Evolutionary conservation across 768 basidiomycete genomes (phyloP), one percentile per base, ranked within the genome.

Genomic region (Lactifluus hygrophoroides): DNA sequence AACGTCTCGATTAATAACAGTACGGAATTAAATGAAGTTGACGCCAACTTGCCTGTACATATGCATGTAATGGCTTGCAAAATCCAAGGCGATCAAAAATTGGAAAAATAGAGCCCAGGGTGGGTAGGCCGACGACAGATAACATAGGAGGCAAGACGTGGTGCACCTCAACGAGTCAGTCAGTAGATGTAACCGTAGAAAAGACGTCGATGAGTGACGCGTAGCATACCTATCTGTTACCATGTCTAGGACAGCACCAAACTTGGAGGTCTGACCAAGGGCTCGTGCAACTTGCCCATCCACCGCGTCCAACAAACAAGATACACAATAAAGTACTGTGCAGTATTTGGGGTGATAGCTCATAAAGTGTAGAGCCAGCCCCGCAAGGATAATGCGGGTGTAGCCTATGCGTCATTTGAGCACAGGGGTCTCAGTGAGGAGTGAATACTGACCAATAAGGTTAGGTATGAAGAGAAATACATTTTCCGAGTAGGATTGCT

Each of bases 21-120:
- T 37, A 11, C 30, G 27, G n/a, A n/a, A n/a, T n/a, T n/a, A n/a
- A 21, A 7, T 25, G 38, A 17, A n/a, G n/a, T n/a, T 43, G 14
- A 43, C 14, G 46, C 16, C 54, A 5, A 37, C 80, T 52, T 66
- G 94, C 95, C 95, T 96, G 72, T 97, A 96, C 96, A 98, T 99
- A 72, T 98, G 96, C 84, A 98, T 97, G 74, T 98, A 98, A 73
- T 98, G 96, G 65, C 92, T 95, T 66, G 89, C 87, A 70, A 99
- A 99, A 71, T 99, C 96, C 57, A 99, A 82, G 0, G 94, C 84
- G 72, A 99, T 99, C 61, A 99, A 82, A 74, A 90, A 87, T 72
- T 96, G 93, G 77, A 99, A 97, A 50, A 85, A 66, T 34, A 95
- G 74, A 3, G 94, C 89, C 62, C 77, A 90, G n/a, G 73, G 66